Base-by-base conservation (phyloP, 805 yeast species). In the Metschnikowia vanudenii region DNA sequence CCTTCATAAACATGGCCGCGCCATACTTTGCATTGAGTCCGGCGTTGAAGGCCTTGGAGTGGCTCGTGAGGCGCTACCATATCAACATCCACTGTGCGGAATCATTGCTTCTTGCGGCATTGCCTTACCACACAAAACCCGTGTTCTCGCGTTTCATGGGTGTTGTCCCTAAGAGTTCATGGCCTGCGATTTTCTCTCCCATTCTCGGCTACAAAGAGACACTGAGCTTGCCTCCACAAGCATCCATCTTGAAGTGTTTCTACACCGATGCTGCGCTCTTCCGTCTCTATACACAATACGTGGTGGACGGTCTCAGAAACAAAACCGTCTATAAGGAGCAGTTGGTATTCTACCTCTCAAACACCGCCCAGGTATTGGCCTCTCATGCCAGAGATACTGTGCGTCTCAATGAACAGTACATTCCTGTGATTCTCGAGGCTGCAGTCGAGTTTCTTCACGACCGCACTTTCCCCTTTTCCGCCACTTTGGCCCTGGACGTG, bases 61-160 rank as follows among this genome's bases (percentile, higher is more conserved):
- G 99, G 99, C 80, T 91, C 19, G 84, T 94, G 16, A 84, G 99
- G 69, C 79, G 98, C 57, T 94, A 83, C 71, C 84, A 89, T 60
- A 81, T 89, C 54, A 91, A 94, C 62, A 74, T 87, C 40, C 84
- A 85, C 58, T 89, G 87, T 59, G 70, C 90, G 0, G 98, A 92
- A 63, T 62, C 73, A 45, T 61, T 94, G 28, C 61, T 94, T 37
- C 65, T 92, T 46, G 75, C 91, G 2, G 76, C 86, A 1, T 73
- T 94, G 55, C 95, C 97, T n/a, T 88, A 85, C 67, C 88, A 84
- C 66, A 79, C 76, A 55, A 74, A 80, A 32, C 84, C 90, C 0
- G 74, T 87, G 5, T 94, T 94, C 64, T 76, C 81, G 41, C 81
- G 94, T 55, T 71, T 92, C 37, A 67, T 94, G 49, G 84, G 86